These are phyloP conservation scores for Dictyostelium brefeldianum DNA, from an alignment of 78 protist species.

Conservation along the genomic window DNA sequence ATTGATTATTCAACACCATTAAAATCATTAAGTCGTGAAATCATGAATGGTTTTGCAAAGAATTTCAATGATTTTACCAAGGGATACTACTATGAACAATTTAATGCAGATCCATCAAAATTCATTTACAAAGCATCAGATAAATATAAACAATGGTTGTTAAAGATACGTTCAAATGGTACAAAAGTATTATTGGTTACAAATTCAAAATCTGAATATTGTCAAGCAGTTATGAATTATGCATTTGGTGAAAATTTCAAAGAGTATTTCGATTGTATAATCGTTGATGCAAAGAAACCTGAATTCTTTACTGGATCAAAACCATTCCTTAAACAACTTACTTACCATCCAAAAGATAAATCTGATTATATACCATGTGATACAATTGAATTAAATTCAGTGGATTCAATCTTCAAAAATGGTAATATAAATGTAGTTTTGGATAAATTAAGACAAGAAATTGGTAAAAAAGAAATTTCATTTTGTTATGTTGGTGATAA, in stretches of 20 bases:
- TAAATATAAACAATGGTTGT: constrained; percentile 15
- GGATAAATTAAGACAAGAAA: neutral
- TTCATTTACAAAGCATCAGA: constrained; percentile 15
- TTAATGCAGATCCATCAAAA: constrained; percentile 7
- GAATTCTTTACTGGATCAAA: constrained; percentile 9
- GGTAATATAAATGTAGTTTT: constrained; percentile 34
- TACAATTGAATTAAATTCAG: neutral
- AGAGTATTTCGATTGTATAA: constrained; percentile 22
- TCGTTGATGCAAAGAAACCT: constrained; percentile 63
- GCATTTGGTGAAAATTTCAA: constrained; percentile 48
- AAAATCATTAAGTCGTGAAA: neutral
- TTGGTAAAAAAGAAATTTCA: constrained; percentile 21
- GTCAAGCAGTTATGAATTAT: constrained; percentile 32
- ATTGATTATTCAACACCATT: neutral
- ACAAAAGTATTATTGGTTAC: constrained; percentile 23
- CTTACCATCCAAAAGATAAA: constrained; percentile 26
- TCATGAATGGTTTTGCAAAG: neutral
- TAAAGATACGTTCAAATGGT: constrained; percentile 13
- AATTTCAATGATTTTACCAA: constrained; percentile 21
- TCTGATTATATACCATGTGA: neutral
- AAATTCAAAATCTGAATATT: constrained; percentile 64
- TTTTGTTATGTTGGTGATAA: constrained; percentile 81
- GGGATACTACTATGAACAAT: neutral
- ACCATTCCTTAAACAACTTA: constrained; percentile 2
- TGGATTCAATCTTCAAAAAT: neutral